A percentile compares a stretch with the other conserved stretches of the same genome.
These are phyloP conservation scores for Azolla pinnata DNA, from an alignment of 75 land plant genomes.

Conservation along the genomic window DNA sequence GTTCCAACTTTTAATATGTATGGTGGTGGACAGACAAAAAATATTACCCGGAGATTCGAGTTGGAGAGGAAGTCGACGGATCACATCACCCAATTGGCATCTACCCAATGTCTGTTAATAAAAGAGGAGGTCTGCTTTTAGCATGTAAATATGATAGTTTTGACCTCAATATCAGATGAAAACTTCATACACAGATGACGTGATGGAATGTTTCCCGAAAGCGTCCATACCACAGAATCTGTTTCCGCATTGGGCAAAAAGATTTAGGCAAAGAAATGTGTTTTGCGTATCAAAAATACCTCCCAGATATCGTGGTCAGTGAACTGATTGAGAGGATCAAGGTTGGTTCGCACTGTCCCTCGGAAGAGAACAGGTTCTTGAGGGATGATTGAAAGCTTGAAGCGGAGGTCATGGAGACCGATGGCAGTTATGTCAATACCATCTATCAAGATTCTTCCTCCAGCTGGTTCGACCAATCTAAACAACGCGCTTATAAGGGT, in stretches of 20 bases:
- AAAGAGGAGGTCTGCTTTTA: too few species aligned
- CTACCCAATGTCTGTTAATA: constrained; percentile 56
- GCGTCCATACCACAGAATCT: too few species aligned
- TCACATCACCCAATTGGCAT: constrained; percentile 49
- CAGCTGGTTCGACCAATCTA: constrained; percentile 65
- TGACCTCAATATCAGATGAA: too few species aligned
- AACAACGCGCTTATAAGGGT: constrained; percentile 68
- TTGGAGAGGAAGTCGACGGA: constrained; percentile 36
- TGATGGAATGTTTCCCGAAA: too few species aligned
- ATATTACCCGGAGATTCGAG: constrained; percentile 61
- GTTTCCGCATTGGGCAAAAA: too few species aligned
- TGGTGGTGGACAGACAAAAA: background rate
- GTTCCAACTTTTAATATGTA: background rate
- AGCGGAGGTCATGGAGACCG: constrained; percentile 62
- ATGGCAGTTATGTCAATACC: constrained; percentile 63
- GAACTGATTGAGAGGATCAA: constrained; percentile 65
- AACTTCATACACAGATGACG: too few species aligned
- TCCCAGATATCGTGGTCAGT: constrained; percentile 54
- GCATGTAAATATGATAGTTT: too few species aligned
- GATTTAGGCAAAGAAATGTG: background rate
- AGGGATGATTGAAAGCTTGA: constrained; percentile 69
- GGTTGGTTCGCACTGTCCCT: constrained; percentile 60
- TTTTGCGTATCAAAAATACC: constrained; percentile 19
- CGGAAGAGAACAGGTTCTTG: constrained; percentile 81
- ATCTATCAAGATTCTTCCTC: constrained; percentile 65